These are phyloP conservation scores for Zizania latifolia DNA, from an alignment of 176 grass and related monocot species.

Conservation along the genomic window DNA sequence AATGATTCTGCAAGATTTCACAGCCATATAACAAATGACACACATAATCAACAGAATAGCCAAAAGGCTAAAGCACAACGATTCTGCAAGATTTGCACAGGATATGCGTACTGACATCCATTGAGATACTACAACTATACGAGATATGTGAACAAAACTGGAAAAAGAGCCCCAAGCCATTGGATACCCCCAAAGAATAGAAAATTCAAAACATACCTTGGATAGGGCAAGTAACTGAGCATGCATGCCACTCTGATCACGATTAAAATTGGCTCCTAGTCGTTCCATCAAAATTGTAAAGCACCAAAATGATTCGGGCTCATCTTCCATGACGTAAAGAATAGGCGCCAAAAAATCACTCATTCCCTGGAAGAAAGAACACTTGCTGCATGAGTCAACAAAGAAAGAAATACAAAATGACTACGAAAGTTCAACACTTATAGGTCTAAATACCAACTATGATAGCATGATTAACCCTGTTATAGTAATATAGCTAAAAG, in stretches of 20 bases:
- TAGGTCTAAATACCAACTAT: neutral
- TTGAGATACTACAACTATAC: neutral
- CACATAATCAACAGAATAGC: conserved; percentile 20
- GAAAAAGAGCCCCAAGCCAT: neutral
- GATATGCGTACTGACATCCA: neutral
- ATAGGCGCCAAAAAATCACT: conserved; percentile 91
- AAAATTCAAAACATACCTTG: conserved; percentile 54
- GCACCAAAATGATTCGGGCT: conserved; percentile 92
- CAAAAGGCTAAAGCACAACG: neutral
- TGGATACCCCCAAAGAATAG: neutral
- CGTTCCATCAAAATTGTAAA: conserved; percentile 94
- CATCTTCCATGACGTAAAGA: conserved; percentile 86
- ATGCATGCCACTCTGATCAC: conserved; percentile 99
- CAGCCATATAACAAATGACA: conserved; percentile 19
- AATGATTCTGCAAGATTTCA: neutral
- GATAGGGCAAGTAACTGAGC: conserved; percentile 88
- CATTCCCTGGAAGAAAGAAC: conserved; percentile 68
- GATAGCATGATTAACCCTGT: neutral
- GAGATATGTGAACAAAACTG: neutral
- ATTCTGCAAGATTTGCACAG: neutral
- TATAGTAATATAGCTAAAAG: neutral
- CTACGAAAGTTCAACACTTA: neutral
- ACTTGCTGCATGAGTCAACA: neutral
- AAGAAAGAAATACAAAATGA: neutral
- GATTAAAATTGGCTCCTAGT: conserved; percentile 93